Evolutionary conservation across 2,329 filamentous ascomycete species (phyloP), one percentile per base, ranked within the genome.

Genomic region (Alternaria viburni): DNA sequence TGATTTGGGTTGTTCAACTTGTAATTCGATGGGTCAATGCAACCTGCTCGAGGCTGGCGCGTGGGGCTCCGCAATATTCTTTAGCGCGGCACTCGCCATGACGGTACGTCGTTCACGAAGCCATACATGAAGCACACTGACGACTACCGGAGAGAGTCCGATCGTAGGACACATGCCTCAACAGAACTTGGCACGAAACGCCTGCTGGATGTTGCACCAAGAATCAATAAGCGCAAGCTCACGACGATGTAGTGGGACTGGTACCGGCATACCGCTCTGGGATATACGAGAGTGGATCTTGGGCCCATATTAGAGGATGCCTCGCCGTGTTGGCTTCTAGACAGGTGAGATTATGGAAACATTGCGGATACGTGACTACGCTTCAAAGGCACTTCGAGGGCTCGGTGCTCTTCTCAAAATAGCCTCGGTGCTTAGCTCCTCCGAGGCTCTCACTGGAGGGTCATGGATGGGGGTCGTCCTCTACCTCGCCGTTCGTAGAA

Each of bases 251-350:
- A 52, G 49, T 13, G 49, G 28, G 19, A 23, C 30, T 23, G 21
- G 32, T 21, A 52, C 49, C 49, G 49, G 28, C 32, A 36, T 52
- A 56, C n/a, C 60, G 63, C 46, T 67, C 65, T 51, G 58, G 59
- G 57, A 64, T 52, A 36, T 26, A 51, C 43, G 32, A 51, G 56
- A 36, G 36, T 67, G 36, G 56, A 56, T 28, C 21, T 25, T 3
- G 61, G 59, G 65, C 19, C 55, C 28, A 52, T 63, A 11, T 32
- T 66, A 17, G 56, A 60, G 28, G 32, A 54, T 23, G 21, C 15
- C 19, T 50, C 12, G 28, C 19, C 49, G 13, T 41, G 10, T 23
- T 52, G 32, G 30, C 49, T 52, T 52, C 30, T 36, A 6, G 15
- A 52, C 32, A 36, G 30, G 49, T 36, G 17, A 52, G 49, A 52